Evolutionary conservation across 208 protist genomes (phyloP), one percentile per base, ranked within the genome.

Genomic region (Novymonas esmeraldas): DNA sequence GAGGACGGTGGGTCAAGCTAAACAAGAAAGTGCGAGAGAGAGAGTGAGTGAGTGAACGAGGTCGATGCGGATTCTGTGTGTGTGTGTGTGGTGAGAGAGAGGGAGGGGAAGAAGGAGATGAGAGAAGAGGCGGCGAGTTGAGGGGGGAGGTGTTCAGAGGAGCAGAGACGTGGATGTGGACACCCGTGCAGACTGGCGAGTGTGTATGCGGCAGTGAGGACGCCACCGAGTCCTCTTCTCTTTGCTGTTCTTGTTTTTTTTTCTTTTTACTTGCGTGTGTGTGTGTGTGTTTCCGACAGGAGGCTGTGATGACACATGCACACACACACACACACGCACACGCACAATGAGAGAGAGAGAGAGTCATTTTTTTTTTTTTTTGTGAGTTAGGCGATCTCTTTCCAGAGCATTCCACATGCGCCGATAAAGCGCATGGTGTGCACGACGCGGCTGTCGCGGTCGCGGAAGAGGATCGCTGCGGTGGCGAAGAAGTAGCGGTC

Each of bases 351-450:
- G 3, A 3, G 48, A 20, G 20, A 9, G 3, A 3, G 11, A 2
- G 26, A 6, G 9, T 18, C 20, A 4, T 14, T 34, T 14, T 18
- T 34, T 22, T 5, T 70, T 42, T 3, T 29, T 38, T 18, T 52
- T 34, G 31, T 14, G 29, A 16, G 13, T 71, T 33, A 70, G 3
- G 16, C 26, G 9, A 70, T 1, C 38, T 84, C 58, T 44, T 70
- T 69, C 85, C 85, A 92, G 10, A 92, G 56, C 82, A 89, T 89
- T 6, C 85, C 85, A 45, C 85, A 92, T 16, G 79, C 58, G 6
- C 85, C 85, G 28, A 87, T 24, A 63, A 92, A 92, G 6, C 70
- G 60, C 55, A 84, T 78, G 3, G 71, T 58, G 3, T 66, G 61
- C 62, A 73, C 62, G 0, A 70, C 50, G 7, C 41, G 6, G 28